Base-by-base conservation (phyloP, 352 stramenopile species). In the Vaucheria bursata region DNA sequence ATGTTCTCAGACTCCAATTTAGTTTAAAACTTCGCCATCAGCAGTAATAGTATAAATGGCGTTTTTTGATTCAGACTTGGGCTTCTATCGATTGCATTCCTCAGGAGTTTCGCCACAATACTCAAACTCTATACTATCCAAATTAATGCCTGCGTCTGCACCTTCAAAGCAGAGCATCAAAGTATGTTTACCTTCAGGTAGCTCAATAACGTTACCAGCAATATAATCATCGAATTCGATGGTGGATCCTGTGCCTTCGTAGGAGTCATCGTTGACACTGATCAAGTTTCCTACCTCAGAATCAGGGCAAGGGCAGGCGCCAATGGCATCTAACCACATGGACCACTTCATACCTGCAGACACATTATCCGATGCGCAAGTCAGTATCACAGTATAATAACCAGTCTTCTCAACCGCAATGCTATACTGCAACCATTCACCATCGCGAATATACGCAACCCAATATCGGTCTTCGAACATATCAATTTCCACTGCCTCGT, bases 81-180 rank as follows among this genome's bases (percentile, higher is more conserved):
- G n/a, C n/a, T n/a, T n/a, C n/a, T n/a, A n/a, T n/a, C n/a, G n/a
- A n/a, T n/a, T n/a, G 53, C 53, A 68, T 34, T 31, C 53, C 31
- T 31, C 53, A 34, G 53, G 31, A 2, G 53, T 68, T 34, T 31
- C 53, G 53, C 53, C 53, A 34, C 53, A 68, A 31, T 31, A 31
- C 2, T 31, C 8, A 2, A 68, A 7, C 53, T 31, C 53, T 7
- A 68, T 37, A 31, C 31, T 37, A 34, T 68, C 53, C 31, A 68
- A 34, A 34, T 68, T 68, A 34, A 68, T 7, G 53, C 2, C 70
- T 31, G 53, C 53, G 53, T 2, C 8, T 31, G 53, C 8, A 25
- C 45, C 45, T 2, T 68, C 53, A 34, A 68, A 68, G 53, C 53
- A 68, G 31, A 68, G 53, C 2, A 34, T 68, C 31, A 68, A 34